Conservation (phyloP, 2,329 filamentous ascomycete genomes). For the Aspergillus felis region DNA sequence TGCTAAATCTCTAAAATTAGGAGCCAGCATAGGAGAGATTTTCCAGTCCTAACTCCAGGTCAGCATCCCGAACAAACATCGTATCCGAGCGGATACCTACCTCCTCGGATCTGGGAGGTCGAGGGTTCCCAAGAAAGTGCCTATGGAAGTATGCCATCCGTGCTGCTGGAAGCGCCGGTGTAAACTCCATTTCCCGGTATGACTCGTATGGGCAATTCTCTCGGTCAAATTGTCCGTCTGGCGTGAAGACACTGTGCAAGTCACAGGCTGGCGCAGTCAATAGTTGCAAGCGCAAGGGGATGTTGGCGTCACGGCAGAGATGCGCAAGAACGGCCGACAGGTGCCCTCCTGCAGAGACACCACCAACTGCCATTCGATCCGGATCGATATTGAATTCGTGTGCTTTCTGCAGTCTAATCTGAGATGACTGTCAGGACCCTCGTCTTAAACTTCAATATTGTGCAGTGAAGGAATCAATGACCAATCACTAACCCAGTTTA, state of each 20-base stretch:
- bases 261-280: constrained; percentile 37
- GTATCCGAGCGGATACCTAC: constrained; percentile 20
- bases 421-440: constrained; percentile 2
- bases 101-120: constrained; percentile 31
- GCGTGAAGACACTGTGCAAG: constrained; percentile 33
- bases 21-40: constrained; percentile 39
- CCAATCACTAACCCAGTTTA: constrained; percentile 33
- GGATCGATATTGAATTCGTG: constrained; percentile 33
- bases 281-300: constrained; percentile 35
- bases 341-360: constrained; percentile 39
- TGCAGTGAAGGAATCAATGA: not conserved
- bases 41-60: constrained; percentile 36
- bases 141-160: constrained; percentile 40
- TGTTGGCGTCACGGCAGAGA: constrained; percentile 34
- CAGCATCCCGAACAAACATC: constrained; percentile 2
- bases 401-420: constrained; percentile 31
- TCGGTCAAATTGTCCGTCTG: constrained; percentile 31
- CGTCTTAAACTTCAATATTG: not conserved
- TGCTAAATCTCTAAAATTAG: constrained; percentile 33
- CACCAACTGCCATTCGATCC: constrained; percentile 35
- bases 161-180: constrained; percentile 30
- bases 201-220: constrained; percentile 37
- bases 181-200: constrained; percentile 38
- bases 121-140: constrained; percentile 36
- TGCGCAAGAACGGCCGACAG: constrained; percentile 37